Evolutionary conservation across 2,329 filamentous ascomycete species (phyloP).

Genomic region (Aspergillus alliaceus): DNA sequence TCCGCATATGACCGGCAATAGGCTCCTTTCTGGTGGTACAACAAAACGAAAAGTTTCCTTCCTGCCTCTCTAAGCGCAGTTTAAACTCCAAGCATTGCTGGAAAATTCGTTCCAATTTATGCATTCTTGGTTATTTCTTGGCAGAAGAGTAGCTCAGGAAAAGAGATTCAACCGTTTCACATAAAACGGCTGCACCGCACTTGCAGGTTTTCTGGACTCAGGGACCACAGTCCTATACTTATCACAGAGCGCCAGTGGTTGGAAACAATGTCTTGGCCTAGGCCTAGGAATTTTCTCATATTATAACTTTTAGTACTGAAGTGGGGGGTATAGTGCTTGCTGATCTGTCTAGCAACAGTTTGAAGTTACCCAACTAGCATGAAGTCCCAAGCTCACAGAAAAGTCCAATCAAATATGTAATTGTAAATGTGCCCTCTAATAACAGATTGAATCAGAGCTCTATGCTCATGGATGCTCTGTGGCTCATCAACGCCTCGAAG

Average conservation of each 20-base stretch:
- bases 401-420: slow-evolving; percentile 5
- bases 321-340: not conserved
- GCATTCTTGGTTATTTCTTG: not conserved
- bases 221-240: slow-evolving; percentile 9
- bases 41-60: slow-evolving; percentile 14
- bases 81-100: slow-evolving; percentile 19
- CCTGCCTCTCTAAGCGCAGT: slow-evolving; percentile 18
- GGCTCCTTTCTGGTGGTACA: slow-evolving; percentile 9
- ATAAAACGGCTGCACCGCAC: not conserved
- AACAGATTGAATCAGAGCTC: not conserved
- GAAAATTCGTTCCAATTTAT: slow-evolving; percentile 8
- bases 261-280: slow-evolving; percentile 13
- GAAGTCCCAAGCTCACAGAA: not conserved
- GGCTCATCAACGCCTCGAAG: not conserved
- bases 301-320: no score
- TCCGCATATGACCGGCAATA: slow-evolving; percentile 8
- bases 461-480: not conserved
- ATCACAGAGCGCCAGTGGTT: slow-evolving; percentile 22
- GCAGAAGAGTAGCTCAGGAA: slow-evolving; percentile 1
- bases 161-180: not conserved
- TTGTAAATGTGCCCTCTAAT: not conserved
- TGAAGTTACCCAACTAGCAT: not conserved
- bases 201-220: not conserved
- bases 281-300: no score
- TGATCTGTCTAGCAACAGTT: not conserved